phyloP scores from a whole-genome alignment of 78 protist genomes.

The Pigoraptor vietnamica region DNA sequence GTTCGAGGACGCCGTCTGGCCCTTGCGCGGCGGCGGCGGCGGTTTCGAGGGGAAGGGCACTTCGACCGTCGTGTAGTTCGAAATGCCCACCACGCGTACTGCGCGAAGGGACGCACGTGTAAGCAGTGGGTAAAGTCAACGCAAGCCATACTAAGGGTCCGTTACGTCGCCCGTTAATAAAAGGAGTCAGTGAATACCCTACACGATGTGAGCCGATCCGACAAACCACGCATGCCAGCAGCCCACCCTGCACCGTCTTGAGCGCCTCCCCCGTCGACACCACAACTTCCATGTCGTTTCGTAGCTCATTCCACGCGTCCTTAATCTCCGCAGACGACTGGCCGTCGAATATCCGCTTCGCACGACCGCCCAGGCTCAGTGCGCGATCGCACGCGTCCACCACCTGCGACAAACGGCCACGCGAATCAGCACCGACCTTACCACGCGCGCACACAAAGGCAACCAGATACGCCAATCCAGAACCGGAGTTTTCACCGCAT shows the following conservation, averaged over 20 bases:
- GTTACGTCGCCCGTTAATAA: no score
- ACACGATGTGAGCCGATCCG: no score
- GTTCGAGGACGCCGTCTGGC: neutral
- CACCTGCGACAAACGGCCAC: neutral
- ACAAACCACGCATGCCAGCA: no score
- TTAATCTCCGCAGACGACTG: neutral
- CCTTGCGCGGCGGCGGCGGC: neutral
- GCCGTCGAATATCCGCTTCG: neutral
- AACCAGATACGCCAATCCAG: no score
- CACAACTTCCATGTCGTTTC: neutral
- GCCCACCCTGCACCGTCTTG: neutral
- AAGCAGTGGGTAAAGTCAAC: no score
- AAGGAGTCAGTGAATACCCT: no score
- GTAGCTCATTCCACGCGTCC: neutral
- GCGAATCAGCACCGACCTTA: neutral
- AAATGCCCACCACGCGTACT: neutral
- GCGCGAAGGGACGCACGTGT: no score
- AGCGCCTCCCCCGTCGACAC: neutral
- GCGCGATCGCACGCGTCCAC: neutral
- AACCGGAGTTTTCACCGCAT: no score
- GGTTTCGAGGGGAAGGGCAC: neutral
- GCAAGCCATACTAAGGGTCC: no score
- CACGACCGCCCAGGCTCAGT: neutral
- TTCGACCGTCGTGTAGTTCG: neutral
- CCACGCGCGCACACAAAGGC: no score